phyloP scores from a whole-genome alignment of 768 basidiomycete genomes.

The Boletellus ananiceps region DNA sequence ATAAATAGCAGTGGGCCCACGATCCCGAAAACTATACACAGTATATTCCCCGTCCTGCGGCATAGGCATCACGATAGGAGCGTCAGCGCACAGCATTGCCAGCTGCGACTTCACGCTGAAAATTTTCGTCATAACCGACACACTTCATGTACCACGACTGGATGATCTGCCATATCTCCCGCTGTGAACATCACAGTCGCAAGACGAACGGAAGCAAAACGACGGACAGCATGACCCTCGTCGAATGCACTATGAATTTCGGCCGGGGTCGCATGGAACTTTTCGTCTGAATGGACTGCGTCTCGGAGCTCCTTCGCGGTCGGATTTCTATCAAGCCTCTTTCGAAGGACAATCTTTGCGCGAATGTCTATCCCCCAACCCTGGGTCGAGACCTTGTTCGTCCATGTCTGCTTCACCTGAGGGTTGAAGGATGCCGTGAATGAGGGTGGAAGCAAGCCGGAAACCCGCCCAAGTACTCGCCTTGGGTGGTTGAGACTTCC shows the following conservation, averaged over 20 bases:
- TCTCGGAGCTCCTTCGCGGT: slow-evolving; percentile 4
- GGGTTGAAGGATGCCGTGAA: too few species aligned
- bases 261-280: slow-evolving; percentile 10
- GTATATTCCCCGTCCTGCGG: too few species aligned
- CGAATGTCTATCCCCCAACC: slow-evolving; percentile 11
- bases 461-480: background rate
- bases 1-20: too few species aligned
- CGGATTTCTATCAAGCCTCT: slow-evolving; percentile 12
- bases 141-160: slow-evolving; percentile 17
- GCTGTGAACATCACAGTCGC: background rate
- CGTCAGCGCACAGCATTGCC: slow-evolving; percentile 6
- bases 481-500: slow-evolving; percentile 16
- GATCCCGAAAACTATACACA: too few species aligned
- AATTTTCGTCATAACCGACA: slow-evolving; percentile 20
- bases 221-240: slow-evolving; percentile 10
- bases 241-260: slow-evolving; percentile 17
- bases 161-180: slow-evolving; percentile 4
- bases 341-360: slow-evolving; percentile 16
- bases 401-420: slow-evolving; percentile 21
- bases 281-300: slow-evolving; percentile 3
- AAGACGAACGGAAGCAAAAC: background rate
- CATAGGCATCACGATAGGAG: background rate
- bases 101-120: slow-evolving; percentile 16
- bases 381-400: slow-evolving; percentile 9
- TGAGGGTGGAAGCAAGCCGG: too few species aligned